These are phyloP conservation scores for Dioszegia crocea DNA, from an alignment of 768 basidiomycete genomes.

Conservation along the genomic window DNA sequence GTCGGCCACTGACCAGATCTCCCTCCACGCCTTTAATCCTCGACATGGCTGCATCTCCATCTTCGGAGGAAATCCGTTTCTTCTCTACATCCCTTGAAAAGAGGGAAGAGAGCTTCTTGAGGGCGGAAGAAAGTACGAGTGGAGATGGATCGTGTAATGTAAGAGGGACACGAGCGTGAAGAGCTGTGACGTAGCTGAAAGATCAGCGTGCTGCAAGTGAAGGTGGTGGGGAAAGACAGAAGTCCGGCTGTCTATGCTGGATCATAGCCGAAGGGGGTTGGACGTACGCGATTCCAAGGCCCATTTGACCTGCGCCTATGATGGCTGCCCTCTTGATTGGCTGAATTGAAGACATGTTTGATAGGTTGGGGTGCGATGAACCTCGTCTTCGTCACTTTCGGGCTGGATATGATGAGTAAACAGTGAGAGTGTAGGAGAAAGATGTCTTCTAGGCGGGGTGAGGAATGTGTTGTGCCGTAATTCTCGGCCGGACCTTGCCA, in stretches of 20 bases:
- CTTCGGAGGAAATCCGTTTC: conserved; percentile 64
- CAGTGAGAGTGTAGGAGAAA: too few species aligned
- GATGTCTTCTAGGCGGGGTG: too few species aligned
- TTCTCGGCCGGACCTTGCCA: too few species aligned
- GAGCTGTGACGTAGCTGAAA: conserved; percentile 55
- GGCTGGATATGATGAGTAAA: too few species aligned
- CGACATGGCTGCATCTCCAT: conserved; percentile 69
- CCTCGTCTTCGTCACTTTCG: too few species aligned
- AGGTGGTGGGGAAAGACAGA: background rate
- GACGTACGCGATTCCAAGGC: conserved; percentile 85
- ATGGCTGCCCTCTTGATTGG: conserved; percentile 36
- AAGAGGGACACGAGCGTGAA: conserved; percentile 80
- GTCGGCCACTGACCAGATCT: conserved; percentile 54
- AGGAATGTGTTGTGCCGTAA: too few species aligned
- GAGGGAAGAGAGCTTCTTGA: conserved; percentile 71
- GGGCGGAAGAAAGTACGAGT: conserved; percentile 68
- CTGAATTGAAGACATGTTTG: conserved; percentile 18
- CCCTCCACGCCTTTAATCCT: conserved; percentile 53
- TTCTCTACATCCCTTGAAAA: conserved; percentile 86
- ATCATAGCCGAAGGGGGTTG: background rate
- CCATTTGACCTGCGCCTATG: conserved; percentile 55
- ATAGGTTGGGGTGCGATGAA: background rate
- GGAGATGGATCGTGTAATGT: conserved; percentile 75
- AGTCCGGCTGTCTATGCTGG: too few species aligned
- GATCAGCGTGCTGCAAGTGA: background rate